phyloP scores from a whole-genome alignment of 305 asterid species.

The Rubia peregrina region DNA sequence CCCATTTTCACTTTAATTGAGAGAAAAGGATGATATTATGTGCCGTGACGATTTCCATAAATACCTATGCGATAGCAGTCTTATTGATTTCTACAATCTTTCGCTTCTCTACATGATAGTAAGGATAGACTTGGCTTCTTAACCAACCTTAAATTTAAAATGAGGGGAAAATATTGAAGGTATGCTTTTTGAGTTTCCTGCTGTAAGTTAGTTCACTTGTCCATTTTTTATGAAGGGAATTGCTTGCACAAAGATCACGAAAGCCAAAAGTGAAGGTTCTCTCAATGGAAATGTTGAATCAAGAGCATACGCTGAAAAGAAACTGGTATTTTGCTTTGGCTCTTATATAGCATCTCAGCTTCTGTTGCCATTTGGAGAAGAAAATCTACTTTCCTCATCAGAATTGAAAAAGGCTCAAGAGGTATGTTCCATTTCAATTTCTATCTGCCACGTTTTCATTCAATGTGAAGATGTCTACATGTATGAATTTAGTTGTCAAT shows the following conservation, averaged over 20 bases:
- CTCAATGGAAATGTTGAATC: conserved; percentile 74
- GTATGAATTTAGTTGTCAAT: conserved; percentile 13
- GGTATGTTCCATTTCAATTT: conserved; percentile 47
- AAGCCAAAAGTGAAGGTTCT: conserved; percentile 60
- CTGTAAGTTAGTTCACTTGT: conserved; percentile 14
- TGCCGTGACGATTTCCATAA: neutral
- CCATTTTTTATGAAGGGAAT: conserved; percentile 59
- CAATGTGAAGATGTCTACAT: conserved; percentile 6
- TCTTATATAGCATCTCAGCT: conserved; percentile 87
- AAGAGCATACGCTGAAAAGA: conserved; percentile 83
- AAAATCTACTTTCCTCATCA: conserved; percentile 70
- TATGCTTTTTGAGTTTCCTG: neutral
- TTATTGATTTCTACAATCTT: neutral
- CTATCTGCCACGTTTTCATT: conserved; percentile 14
- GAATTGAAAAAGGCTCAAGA: conserved; percentile 90
- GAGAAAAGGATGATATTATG: neutral
- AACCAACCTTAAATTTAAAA: neutral
- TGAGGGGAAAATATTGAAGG: neutral
- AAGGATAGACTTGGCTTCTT: neutral
- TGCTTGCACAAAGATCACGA: conserved; percentile 89
- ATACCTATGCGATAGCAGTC: neutral
- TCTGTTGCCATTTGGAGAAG: conserved; percentile 93
- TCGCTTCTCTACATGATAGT: neutral
- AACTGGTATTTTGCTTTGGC: conserved; percentile 91
- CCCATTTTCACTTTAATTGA: neutral